A percentile compares a stretch with the other conserved stretches of the same genome.
phyloP scores from a whole-genome alignment of 2,329 filamentous ascomycete genomes.

The Fusarium sp. region DNA sequence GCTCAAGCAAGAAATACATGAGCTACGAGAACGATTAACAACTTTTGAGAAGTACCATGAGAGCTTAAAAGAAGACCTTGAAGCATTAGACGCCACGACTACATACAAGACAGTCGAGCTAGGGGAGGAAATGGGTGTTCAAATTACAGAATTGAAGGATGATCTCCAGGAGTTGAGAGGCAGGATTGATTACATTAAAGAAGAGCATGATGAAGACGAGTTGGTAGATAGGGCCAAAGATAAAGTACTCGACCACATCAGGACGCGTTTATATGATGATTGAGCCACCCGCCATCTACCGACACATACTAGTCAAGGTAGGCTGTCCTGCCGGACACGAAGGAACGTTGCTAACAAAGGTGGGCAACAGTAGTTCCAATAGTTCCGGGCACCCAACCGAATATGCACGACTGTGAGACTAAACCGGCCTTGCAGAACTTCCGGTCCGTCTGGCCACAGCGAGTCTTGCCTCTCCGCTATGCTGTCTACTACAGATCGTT shows the following conservation, averaged over 20 bases:
- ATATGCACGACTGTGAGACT: background rate
- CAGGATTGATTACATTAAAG: background rate
- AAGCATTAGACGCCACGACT: background rate
- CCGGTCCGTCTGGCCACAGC: too few relatives aligned
- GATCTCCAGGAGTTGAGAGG: background rate
- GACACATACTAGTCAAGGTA: background rate
- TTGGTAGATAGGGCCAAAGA: background rate
- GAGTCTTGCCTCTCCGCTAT: too few relatives aligned
- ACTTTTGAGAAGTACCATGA: constrained; percentile 5
- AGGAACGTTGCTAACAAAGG: background rate
- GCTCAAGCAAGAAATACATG: constrained; percentile 12
- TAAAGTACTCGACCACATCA: background rate
- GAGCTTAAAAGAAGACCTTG: constrained; percentile 14
- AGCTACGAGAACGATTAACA: constrained; percentile 3
- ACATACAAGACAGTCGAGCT: background rate
- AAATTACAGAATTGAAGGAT: background rate
- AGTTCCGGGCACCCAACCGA: background rate
- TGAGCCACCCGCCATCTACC: background rate
- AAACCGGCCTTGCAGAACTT: too few relatives aligned
- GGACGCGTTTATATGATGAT: background rate
- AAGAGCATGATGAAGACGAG: background rate
- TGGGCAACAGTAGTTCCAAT: background rate
- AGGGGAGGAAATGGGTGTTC: background rate
- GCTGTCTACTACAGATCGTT: too few relatives aligned
- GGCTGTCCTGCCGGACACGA: background rate